Evolutionary conservation across 2,329 filamentous ascomycete genomes (phyloP).

Genomic region (Aspergillus calidoustus): DNA sequence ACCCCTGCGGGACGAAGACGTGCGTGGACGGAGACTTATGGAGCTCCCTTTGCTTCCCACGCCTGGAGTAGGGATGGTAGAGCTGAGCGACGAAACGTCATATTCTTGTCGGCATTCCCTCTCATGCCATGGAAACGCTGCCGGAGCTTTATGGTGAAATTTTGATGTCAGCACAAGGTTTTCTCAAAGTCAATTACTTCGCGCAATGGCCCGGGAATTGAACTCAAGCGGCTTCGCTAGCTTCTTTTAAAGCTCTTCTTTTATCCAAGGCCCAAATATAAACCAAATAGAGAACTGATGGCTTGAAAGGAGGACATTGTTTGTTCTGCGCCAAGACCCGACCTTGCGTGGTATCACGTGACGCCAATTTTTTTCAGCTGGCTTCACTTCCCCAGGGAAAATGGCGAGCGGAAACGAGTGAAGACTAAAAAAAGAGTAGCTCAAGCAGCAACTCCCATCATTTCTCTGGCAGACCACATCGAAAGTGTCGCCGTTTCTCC

Average conservation of each 20-base stretch:
- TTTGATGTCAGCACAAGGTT: background rate
- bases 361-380: conserved; percentile 23
- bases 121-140: conserved; percentile 7
- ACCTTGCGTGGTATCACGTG: conserved; percentile 25
- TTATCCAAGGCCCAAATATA: background rate
- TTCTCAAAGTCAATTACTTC: background rate
- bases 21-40: background rate
- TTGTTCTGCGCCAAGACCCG: conserved; percentile 21
- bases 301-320: background rate
- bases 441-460: conserved; percentile 17
- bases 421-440: conserved; percentile 23
- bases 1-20: background rate
- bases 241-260: background rate
- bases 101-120: conserved; percentile 9
- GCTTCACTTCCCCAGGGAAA: conserved; percentile 18
- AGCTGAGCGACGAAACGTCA: background rate
- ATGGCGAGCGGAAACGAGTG: conserved; percentile 22
- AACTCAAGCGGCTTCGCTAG: background rate
- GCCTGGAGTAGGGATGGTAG: background rate
- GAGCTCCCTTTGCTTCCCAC: background rate
- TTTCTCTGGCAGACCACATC: conserved; percentile 21
- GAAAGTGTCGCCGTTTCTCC: conserved; percentile 11
- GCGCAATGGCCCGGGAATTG: background rate
- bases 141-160: background rate
- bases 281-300: background rate